Conservation (phyloP, 2,329 filamentous ascomycete genomes). For the Phaeosphaeriaceae sp. region DNA sequence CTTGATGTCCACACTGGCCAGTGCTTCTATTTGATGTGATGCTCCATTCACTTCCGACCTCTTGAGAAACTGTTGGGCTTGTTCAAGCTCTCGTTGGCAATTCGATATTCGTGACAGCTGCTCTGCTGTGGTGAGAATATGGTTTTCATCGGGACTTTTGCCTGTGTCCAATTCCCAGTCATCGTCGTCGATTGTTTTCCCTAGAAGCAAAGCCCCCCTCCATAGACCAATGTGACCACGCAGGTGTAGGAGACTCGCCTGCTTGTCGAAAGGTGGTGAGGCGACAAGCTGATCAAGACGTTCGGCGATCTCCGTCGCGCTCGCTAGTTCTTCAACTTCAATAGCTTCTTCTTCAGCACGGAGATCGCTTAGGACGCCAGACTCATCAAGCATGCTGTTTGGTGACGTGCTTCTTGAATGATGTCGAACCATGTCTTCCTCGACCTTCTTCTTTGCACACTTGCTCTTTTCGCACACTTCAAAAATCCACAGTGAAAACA, state of each 20-base stretch:
- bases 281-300: conserved; percentile 76
- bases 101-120: conserved; percentile 18
- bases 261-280: conserved; percentile 73
- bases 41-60: conserved; percentile 32
- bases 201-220: conserved; percentile 70
- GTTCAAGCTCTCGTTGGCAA: conserved; percentile 29
- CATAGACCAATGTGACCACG: conserved; percentile 78
- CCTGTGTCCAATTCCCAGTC: conserved; percentile 20
- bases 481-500: conserved; percentile 84
- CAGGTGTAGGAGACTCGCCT: conserved; percentile 70
- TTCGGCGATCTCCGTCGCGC: conserved; percentile 68
- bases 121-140: conserved; percentile 8
- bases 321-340: conserved; percentile 60
- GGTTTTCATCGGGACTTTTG: conserved; percentile 2
- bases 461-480: conserved; percentile 68
- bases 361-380: conserved; percentile 8
- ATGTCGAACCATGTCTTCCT: not conserved
- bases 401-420: conserved; percentile 21
- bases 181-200: conserved; percentile 18
- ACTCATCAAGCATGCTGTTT: conserved; percentile 10
- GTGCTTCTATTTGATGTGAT: conserved; percentile 13
- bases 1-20: conserved; percentile 27
- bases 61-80: conserved; percentile 29
- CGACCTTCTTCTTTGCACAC: conserved; percentile 38
- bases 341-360: conserved; percentile 42